Base-by-base conservation (phyloP, 1,284 basidiomycete genomes). In the Apiotrichum akiyoshidainum region DNA sequence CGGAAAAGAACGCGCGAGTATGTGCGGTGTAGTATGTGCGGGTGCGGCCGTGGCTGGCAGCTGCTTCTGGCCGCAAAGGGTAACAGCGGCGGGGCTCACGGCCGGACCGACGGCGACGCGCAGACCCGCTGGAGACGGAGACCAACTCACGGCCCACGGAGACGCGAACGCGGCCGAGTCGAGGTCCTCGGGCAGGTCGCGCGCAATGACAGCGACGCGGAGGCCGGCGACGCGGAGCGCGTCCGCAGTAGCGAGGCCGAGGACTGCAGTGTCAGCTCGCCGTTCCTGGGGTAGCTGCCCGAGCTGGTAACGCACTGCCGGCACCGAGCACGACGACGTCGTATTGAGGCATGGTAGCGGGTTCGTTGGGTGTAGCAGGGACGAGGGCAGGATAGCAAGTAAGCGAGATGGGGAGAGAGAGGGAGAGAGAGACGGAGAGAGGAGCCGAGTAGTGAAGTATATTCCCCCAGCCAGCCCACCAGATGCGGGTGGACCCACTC, bases 121-220 rank as follows among this genome's bases (percentile, higher is more conserved):
- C n/a, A n/a, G n/a, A n/a, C n/a, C 19, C 45, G 2, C 45, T 11
- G n/a, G 9, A 33, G 8, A 2, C 9, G 7, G 10, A 16, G 7
- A 6, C n/a, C n/a, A 17, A 78, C 83, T 65, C 58, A 85, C 86
- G 41, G 87, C 87, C 83, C 87, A 89, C 0, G 87, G 87, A 59
- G 81, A 83, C 0, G 87, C 83, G 73, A 87, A 88, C 0, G 78
- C 81, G 52, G 83, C 83, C 1, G 83, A 84, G 54, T 81, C 74
- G 26, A 81, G 67, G 72, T 88, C 86, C 52, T 83, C 80, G 0
- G 87, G 86, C 63, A 87, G 76, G 62, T 89, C 87, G 46, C 85
- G 80, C 2, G 87, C 87, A 16, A 88, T 75, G 55, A 88, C 73
- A 2, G 81, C 84, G 31, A 88, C 79, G 31, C 75, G 79, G 70